Evolutionary conservation across 2,329 filamentous ascomycete genomes (phyloP), one percentile per base, ranked within the genome.

Genomic region (Fusarium tanahbumbuense): DNA sequence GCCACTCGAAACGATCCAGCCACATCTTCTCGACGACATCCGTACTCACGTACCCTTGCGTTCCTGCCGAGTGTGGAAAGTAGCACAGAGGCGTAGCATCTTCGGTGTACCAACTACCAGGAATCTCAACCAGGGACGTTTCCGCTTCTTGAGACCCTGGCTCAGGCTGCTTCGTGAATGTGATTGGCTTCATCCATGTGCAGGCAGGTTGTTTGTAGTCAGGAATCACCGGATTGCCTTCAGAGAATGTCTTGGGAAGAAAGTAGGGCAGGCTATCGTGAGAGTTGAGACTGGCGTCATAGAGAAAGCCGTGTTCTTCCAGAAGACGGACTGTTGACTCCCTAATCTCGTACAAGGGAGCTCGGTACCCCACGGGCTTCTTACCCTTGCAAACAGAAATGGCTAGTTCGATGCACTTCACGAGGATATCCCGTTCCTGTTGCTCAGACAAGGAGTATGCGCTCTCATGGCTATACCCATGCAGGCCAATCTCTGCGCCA

Each of bases 31-130:
- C 52, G 34, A 55, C 34, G 8, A 27, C 16, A 20, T 55, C 40
- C 25, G 52, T 2, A 4, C 27, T 25, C 8, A 64, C 60, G 7
- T 45, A 67, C n/a, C 64, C 64, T 27, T 60, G 56, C 34, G 60
- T 56, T 16, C 60, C 56, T 7, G 55, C 25, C 30, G 57, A 52
- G 25, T 67, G 56, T 47, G 64, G 64, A n/a, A 56, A 50, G 22
- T 60, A 67, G 25, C 64, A 56, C 32, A 67, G 37, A 11, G 60
- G 64, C 23, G 60, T 67, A 52, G 60, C 60, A 27, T 67, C 64
- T 47, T 67, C 64, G 50, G 56, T 67, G 50, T 67, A 67, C 64
- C 64, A 67, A 47, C 57, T 64, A 8, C 46, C 46, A 5, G 60
- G 64, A 44, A 67, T 60, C 42, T 67, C 64, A 9, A 67, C 37